Conservation (phyloP, 2,329 filamentous ascomycete genomes). For the Rhexocercosporidium sp. region DNA sequence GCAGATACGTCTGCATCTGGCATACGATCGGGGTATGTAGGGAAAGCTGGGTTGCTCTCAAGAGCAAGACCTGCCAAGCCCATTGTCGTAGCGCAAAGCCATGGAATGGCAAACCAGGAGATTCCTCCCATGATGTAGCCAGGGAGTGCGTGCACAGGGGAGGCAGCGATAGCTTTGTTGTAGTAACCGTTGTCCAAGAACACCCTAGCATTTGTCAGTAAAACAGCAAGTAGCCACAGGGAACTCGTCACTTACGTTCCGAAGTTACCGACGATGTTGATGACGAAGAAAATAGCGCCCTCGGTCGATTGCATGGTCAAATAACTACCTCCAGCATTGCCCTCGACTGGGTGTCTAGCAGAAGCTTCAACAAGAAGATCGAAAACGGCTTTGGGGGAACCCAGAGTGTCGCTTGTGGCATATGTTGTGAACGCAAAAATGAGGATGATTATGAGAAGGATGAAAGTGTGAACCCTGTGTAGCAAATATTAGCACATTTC, state of each 20-base stretch:
- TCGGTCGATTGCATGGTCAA: constrained; percentile 84
- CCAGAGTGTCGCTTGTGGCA: constrained; percentile 72
- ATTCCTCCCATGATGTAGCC: constrained; percentile 84
- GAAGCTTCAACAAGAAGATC: constrained; percentile 76
- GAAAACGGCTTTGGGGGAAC: constrained; percentile 78
- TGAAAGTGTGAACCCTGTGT: constrained; percentile 76
- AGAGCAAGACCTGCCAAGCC: constrained; percentile 81
- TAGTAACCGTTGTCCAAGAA: constrained; percentile 91
- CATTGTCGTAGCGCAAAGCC: constrained; percentile 88
- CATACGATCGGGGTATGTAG: constrained; percentile 76
- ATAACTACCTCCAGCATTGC: constrained; percentile 82
- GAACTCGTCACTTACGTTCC: constrained; percentile 47
- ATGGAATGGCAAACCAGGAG: constrained; percentile 92
- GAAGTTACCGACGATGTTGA: constrained; percentile 87
- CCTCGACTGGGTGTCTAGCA: constrained; percentile 72
- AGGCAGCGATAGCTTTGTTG: constrained; percentile 91
- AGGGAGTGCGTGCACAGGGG: constrained; percentile 82
- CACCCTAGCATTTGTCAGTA: constrained; percentile 58
- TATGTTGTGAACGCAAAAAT: constrained; percentile 85
- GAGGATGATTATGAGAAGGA: constrained; percentile 83
- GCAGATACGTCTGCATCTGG: constrained; percentile 75
- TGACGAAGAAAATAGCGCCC: constrained; percentile 88
- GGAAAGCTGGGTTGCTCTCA: constrained; percentile 74
- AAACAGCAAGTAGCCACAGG: background rate
- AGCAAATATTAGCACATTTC: constrained; percentile 49